A percentile compares a stretch with the other conserved stretches of the same genome.
phyloP scores from a whole-genome alignment of 176 grass and related monocot species.

The Areca catechu region DNA sequence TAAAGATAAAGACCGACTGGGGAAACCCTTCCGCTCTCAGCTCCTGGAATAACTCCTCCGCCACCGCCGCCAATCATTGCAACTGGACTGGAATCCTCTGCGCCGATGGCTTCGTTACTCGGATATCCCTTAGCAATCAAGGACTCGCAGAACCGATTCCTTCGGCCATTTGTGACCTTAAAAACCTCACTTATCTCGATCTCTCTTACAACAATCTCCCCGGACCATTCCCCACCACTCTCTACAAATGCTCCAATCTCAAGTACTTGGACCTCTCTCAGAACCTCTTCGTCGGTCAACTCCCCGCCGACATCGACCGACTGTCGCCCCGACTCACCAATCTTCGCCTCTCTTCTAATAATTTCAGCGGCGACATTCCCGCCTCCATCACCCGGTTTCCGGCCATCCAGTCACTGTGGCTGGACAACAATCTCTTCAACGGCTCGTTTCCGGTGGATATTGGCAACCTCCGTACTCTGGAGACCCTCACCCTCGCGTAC shows the following conservation, averaged over 20 bases:
- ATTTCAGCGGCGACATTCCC: conserved; percentile 40
- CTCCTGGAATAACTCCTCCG: conserved; percentile 38
- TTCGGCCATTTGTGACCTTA: conserved; percentile 30
- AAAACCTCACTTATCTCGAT: conserved; percentile 41
- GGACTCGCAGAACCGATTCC: conserved; percentile 26
- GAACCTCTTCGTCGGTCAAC: conserved; percentile 39
- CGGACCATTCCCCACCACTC: conserved; percentile 35
- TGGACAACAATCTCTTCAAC: conserved; percentile 1
- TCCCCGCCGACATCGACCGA: conserved; percentile 30
- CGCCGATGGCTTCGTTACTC: conserved; percentile 9
- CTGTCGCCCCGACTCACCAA: conserved; percentile 23
- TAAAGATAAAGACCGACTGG: conserved; percentile 30
- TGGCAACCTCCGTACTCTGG: too few species aligned
- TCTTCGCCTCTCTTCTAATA: conserved; percentile 43
- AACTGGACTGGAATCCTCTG: conserved; percentile 36
- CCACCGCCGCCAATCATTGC: conserved; percentile 30
- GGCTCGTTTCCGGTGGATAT: background rate
- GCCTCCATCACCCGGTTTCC: background rate
- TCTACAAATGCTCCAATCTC: conserved; percentile 45
- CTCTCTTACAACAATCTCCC: conserved; percentile 48
- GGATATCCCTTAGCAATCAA: background rate
- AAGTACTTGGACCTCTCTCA: conserved; percentile 37
- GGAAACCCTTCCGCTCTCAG: conserved; percentile 22
- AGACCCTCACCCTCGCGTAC: too few species aligned
- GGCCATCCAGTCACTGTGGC: background rate